Conservation (phyloP, 2,329 filamentous ascomycete genomes). For the Pseudovirgaria hyperparasitica region DNA sequence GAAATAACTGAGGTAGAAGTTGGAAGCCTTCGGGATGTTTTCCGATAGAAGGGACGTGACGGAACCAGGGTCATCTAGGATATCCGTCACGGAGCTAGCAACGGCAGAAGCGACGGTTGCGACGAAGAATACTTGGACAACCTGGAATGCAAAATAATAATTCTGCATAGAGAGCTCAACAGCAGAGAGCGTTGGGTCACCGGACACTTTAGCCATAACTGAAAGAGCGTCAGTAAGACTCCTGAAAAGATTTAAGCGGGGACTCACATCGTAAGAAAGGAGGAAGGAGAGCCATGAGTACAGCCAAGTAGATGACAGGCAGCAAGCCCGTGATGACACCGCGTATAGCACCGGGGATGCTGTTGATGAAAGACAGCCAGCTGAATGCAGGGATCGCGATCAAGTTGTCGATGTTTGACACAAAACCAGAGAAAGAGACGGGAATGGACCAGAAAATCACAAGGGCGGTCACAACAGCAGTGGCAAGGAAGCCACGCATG, state of each 20-base stretch:
- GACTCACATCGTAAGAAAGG: slow-evolving; percentile 25
- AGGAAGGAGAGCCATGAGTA: slow-evolving; percentile 32
- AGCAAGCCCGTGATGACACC: slow-evolving; percentile 35
- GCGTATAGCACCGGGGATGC: slow-evolving; percentile 26
- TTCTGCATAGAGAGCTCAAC: slow-evolving; percentile 29
- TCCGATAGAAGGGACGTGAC: slow-evolving; percentile 20
- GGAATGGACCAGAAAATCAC: slow-evolving; percentile 35
- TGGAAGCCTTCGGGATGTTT: slow-evolving; percentile 22
- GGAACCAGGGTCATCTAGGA: slow-evolving; percentile 17
- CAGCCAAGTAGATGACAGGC: slow-evolving; percentile 28
- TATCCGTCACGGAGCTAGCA: slow-evolving; percentile 16
- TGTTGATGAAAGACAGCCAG: slow-evolving; percentile 30
- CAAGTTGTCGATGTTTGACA: slow-evolving; percentile 34
- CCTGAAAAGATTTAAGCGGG: neutral
- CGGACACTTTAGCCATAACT: slow-evolving; percentile 24
- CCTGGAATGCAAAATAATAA: slow-evolving; percentile 27
- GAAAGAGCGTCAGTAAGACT: neutral
- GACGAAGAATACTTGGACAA: slow-evolving; percentile 30
- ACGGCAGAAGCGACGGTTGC: slow-evolving; percentile 26
- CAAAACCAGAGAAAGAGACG: slow-evolving; percentile 29
- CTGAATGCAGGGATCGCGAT: slow-evolving; percentile 18
- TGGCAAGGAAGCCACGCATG: slow-evolving; percentile 19
- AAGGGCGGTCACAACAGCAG: slow-evolving; percentile 25
- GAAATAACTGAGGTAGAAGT: slow-evolving; percentile 30
- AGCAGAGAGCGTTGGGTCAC: slow-evolving; percentile 27